Evolutionary conservation across 2,329 filamentous ascomycete species (phyloP), one percentile per base, ranked within the genome.

Genomic region (Claviceps quebecensis): DNA sequence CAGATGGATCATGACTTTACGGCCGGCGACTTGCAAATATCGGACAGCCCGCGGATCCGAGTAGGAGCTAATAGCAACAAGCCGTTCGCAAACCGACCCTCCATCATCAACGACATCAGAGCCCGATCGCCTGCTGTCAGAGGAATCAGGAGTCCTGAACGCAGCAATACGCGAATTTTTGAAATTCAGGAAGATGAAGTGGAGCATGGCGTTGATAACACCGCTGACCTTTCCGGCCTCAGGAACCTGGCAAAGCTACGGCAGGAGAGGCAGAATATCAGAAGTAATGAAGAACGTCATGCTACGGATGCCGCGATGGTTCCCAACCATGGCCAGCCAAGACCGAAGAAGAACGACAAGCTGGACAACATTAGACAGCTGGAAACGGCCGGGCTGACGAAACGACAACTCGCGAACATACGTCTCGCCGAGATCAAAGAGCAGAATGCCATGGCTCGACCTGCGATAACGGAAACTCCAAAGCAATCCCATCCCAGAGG

Each of bases 1-100:
- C 66, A 79, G 52, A 62, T 78, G 6, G 77, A 80, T 37, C 71
- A 72, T 5, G 77, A 81, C 51, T 79, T 81, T 56, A 80, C 77
- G 0, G 76, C 72, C 11, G 69, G 71, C 43, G 76, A 80, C 53
- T 53, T 80, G 40, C 75, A 79, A 52, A 59, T 76, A 37, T 80
- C 77, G 0, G 68, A 74, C 55, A 80, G 76, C 54, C 77, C 77
- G n/a, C 72, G 74, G 36, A 69, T 80, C 49, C 66, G 61, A 29
- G 63, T 70, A 22, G 62, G 57, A 17, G 44, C 34, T 9, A 40
- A 51, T 26, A 61, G 58, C 39, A 61, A 63, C 34, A 61, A 65
- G 34, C 69, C 64, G 1, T 68, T 68, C 51, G 66, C 60, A 11
- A 61, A 63, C 47, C 64, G 66, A 11, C 61, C 66, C 5, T 56